A percentile compares a stretch with the other conserved stretches of the same genome.
Conservation (phyloP, 805 yeast species). For the Suhomyces pyralidae region DNA sequence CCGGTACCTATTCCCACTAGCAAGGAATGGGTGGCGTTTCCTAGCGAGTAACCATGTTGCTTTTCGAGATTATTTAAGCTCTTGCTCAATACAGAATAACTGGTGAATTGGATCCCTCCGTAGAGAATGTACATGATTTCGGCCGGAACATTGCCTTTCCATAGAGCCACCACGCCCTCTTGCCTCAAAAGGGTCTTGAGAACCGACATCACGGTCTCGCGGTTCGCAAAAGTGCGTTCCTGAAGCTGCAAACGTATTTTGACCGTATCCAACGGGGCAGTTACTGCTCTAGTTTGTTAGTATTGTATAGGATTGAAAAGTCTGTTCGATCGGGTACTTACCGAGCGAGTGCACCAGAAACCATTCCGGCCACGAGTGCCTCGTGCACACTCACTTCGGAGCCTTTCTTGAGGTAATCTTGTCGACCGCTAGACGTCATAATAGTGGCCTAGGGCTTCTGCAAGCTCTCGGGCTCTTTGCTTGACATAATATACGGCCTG, state of each 20-base stretch:
- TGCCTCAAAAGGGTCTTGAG: conserved; percentile 43
- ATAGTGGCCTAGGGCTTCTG: background rate
- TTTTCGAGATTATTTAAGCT: conserved; percentile 32
- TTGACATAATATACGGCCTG: background rate
- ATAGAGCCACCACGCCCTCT: conserved; percentile 76
- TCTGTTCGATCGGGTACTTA: conserved; percentile 14
- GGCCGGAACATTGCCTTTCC: conserved; percentile 97
- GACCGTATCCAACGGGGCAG: conserved; percentile 78
- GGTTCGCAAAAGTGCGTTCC: conserved; percentile 17
- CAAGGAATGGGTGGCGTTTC: conserved; percentile 42
- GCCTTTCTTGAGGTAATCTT: conserved; percentile 50
- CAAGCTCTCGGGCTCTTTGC: conserved; percentile 9
- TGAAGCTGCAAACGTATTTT: conserved; percentile 74
- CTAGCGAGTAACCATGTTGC: conserved; percentile 18
- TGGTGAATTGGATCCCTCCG: conserved; percentile 81
- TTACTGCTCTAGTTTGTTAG: conserved; percentile 41
- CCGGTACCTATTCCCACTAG: conserved; percentile 81
- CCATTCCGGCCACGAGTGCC: conserved; percentile 66
- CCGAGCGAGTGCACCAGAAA: conserved; percentile 59
- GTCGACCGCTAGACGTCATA: background rate
- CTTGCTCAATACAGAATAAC: conserved; percentile 57
- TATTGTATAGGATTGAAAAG: background rate
- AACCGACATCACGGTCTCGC: conserved; percentile 18
- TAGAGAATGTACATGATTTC: conserved; percentile 79
- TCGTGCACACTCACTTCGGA: conserved; percentile 50